Evolutionary conservation across 1,284 basidiomycete genomes (phyloP), one percentile per base, ranked within the genome.

Genomic region (Irpex rosettiformis): DNA sequence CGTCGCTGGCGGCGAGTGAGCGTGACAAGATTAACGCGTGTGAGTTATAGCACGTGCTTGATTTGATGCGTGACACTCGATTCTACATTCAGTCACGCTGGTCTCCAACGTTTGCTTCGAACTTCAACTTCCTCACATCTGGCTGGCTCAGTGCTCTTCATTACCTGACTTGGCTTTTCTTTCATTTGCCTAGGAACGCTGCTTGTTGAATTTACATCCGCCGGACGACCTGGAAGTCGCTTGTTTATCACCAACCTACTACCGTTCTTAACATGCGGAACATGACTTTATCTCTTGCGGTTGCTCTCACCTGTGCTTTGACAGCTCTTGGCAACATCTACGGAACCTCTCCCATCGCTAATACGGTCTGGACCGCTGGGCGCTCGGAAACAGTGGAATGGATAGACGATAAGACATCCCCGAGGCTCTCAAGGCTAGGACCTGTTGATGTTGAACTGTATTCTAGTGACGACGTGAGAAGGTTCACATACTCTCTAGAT

Each of bases 301-400:
- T 58, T 7, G 45, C 57, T 54, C 60, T 65, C 28, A 54, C 62
- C 18, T 42, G 54, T 40, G 49, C 58, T 18, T 21, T 33, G 16
- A 60, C 58, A 33, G 70, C 62, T 48, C 61, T 53, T 29, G 69
- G 63, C 25, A 55, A 62, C 1, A 64, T 85, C 24, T 84, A 80
- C 61, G 77, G 79, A 0, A 83, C 77, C 1, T 67, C 72, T n/a
- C 83, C 83, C 16, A 58, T 79, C n/a, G 69, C 76, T 33, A 70
- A 66, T 43, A 79, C 82, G 0, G 70, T 77, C 1, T 77, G 76
- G 64, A 65, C 64, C 28, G 75, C 76, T 47, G 82, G 80, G 16
- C 65, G 71, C 42, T 66, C 72, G 8, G 72, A 70, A 37, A 57
- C 64, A 3, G 66, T 84, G 3, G 73, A 66, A 4, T 85, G 83